These are phyloP conservation scores for Aquilaria yunnanensis DNA, from an alignment of 345 rosid genomes.

Conservation along the genomic window DNA sequence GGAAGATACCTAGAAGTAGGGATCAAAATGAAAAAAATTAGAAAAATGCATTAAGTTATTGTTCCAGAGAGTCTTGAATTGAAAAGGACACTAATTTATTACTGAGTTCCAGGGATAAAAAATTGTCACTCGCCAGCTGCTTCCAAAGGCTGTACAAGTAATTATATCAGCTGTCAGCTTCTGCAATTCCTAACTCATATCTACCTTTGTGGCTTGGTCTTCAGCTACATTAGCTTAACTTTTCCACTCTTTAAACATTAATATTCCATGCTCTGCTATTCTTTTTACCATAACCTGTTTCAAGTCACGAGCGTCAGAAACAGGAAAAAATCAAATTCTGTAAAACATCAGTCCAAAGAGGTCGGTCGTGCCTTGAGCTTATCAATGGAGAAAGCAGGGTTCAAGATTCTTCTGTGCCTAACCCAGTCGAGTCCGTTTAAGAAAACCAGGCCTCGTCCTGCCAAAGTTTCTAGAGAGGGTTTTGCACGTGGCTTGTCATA, in stretches of 20 bases:
- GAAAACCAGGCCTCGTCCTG: slow-evolving; percentile 24
- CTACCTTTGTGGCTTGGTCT: slow-evolving; percentile 6
- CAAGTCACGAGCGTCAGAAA: no score
- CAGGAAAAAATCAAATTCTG: neutral
- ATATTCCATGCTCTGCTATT: slow-evolving; percentile 19
- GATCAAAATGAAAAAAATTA: neutral
- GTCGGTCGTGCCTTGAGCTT: slow-evolving; percentile 21
- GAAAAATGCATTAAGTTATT: neutral
- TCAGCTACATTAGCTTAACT: slow-evolving; percentile 10
- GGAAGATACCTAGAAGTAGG: slow-evolving; percentile 36
- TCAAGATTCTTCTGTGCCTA: slow-evolving; percentile 25
- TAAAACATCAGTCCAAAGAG: neutral
- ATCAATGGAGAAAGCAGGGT: slow-evolving; percentile 32
- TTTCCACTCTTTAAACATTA: slow-evolving; percentile 30
- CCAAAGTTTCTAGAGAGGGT: slow-evolving; percentile 10
- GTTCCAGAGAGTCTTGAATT: neutral
- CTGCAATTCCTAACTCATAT: slow-evolving; percentile 21
- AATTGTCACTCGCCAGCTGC: slow-evolving; percentile 16
- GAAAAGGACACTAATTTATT: neutral
- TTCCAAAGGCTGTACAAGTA: slow-evolving; percentile 41
- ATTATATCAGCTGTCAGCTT: slow-evolving; percentile 36
- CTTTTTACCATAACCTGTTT: slow-evolving; percentile 24
- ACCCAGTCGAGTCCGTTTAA: slow-evolving; percentile 29
- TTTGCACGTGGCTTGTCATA: slow-evolving; percentile 6
- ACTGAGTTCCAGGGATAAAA: slow-evolving; percentile 40